Evolutionary conservation across 257 asterid species (phyloP), one percentile per base, ranked within the genome.

Genomic region (Salvia miltiorrhiza): DNA sequence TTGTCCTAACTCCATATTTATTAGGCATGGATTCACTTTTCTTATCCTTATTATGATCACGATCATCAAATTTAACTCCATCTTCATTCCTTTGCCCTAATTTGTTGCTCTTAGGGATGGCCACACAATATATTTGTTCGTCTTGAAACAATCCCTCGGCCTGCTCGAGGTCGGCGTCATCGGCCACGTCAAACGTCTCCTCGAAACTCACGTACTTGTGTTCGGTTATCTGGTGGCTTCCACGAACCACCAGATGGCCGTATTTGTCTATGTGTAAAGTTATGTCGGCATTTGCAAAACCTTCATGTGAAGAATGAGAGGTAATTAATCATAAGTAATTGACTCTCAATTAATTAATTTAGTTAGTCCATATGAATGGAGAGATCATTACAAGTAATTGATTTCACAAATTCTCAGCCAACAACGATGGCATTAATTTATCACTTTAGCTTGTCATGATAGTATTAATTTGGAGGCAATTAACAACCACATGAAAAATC

Each of bases 191-290:
- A 9, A 62, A 62, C 4, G 68, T 62, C 54, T 62, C 68, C 4
- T 28, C 40, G 1, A 62, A 62, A 14, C 54, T 62, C 54, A 62
- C 6, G 37, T 41, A 41, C 24, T 62, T 41, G 39, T 62, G 39
- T 3, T 62, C 39, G 39, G 49, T 71, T 16, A 72, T 13, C 21
- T 76, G 70, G 16, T 6, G 70, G 73, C 74, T 59, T 10, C 84
- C 84, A 0, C 84, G 81, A 6, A 79, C 81, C 14, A 76, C 81
- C 0, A 79, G 73, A n/a, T 75, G 84, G 0, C 84, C 84, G 32
- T 76, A 79, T 40, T 76, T 79, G 45, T 79, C 78, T n/a, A 79
- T 16, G 39, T 55, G 75, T 11, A 75, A 23, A 11, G 16, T 62
- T 28, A 79, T 50, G 9, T 79, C 69, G 16, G 33, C 4, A 1